Evolutionary conservation across 495 filamentous ascomycete genomes (phyloP).

Genomic region (Trichoderma asperelloides): DNA sequence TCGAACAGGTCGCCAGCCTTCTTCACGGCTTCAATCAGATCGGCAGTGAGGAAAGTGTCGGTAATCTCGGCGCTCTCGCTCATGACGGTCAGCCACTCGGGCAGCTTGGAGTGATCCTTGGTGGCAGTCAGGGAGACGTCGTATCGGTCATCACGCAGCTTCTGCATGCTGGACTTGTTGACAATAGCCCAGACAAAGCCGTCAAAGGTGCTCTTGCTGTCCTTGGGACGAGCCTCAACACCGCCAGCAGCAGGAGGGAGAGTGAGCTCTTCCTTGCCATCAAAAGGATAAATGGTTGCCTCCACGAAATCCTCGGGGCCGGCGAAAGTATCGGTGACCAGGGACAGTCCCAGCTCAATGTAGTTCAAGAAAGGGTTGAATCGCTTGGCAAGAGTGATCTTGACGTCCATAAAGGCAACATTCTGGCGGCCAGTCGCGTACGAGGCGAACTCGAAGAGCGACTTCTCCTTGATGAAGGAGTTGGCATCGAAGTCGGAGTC

Average conservation of each 20-base stretch:
- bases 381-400: slow-evolving; percentile 73
- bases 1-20: slow-evolving; percentile 75
- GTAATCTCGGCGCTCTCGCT: slow-evolving; percentile 92
- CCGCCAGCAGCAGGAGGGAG: slow-evolving; percentile 52
- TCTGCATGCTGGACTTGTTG: slow-evolving; percentile 89
- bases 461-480: slow-evolving; percentile 68
- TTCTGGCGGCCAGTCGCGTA: slow-evolving; percentile 96
- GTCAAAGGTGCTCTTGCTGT: slow-evolving; percentile 71
- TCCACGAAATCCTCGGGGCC: slow-evolving; percentile 61
- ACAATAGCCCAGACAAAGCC: slow-evolving; percentile 92
- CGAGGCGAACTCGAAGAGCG: slow-evolving; percentile 69
- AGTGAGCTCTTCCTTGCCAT: slow-evolving; percentile 72
- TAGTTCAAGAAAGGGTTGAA: slow-evolving; percentile 76
- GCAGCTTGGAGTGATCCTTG: slow-evolving; percentile 82
- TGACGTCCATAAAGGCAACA: slow-evolving; percentile 79
- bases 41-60: slow-evolving; percentile 73
- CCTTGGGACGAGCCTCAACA: slow-evolving; percentile 43
- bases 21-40: slow-evolving; percentile 72
- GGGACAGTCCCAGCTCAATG: slow-evolving; percentile 55
- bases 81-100: slow-evolving; percentile 91
- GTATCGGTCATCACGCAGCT: slow-evolving; percentile 84
- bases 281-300: slow-evolving; percentile 74
- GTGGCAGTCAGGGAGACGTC: slow-evolving; percentile 87
- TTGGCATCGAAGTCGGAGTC: slow-evolving; percentile 37
- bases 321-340: slow-evolving; percentile 63